phyloP scores from a whole-genome alignment of 73 alveolate species.

The Paramecium sexaurelia region DNA sequence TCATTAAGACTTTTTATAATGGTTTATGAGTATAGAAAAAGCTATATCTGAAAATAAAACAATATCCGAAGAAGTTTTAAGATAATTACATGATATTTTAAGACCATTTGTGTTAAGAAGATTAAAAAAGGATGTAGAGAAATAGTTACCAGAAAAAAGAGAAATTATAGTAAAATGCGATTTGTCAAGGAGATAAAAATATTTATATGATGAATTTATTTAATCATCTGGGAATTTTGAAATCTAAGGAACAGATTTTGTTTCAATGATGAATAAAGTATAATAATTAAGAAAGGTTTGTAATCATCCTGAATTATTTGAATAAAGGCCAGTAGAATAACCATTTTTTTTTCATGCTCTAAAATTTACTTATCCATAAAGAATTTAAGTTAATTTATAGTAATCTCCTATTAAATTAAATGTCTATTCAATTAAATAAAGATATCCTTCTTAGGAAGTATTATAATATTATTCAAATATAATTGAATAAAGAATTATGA shows the following conservation, averaged over 20 bases:
- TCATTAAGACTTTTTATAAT: constrained; percentile 69
- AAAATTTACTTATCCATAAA: constrained; percentile 4
- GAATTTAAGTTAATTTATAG: constrained; percentile 30
- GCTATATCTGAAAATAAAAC: constrained; percentile 89
- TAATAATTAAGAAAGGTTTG: constrained; percentile 99
- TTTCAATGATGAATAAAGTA: constrained; percentile 95
- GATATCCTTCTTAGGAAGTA: constrained; percentile 27
- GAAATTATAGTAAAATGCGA: constrained; percentile 96
- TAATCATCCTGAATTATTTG: constrained; percentile 99
- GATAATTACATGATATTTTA: constrained; percentile 90
- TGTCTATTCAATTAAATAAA: background rate
- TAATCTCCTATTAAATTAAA: constrained; percentile 7
- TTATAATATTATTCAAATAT: constrained; percentile 49
- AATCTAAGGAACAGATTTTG: constrained; percentile 88
- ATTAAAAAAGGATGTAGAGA: constrained; percentile 98
- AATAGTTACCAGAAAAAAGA: constrained; percentile 95
- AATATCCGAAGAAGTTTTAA: constrained; percentile 83
- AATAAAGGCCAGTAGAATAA: constrained; percentile 94
- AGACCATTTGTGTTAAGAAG: constrained; percentile 98
- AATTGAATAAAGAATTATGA: background rate
- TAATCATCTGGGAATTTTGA: constrained; percentile 82
- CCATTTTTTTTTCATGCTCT: constrained; percentile 70
- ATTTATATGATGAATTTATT: constrained; percentile 97
- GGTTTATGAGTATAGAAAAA: constrained; percentile 92
- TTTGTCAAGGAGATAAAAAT: constrained; percentile 95